Base-by-base conservation (phyloP, 495 filamentous ascomycete species). In the Cercophora samala region DNA sequence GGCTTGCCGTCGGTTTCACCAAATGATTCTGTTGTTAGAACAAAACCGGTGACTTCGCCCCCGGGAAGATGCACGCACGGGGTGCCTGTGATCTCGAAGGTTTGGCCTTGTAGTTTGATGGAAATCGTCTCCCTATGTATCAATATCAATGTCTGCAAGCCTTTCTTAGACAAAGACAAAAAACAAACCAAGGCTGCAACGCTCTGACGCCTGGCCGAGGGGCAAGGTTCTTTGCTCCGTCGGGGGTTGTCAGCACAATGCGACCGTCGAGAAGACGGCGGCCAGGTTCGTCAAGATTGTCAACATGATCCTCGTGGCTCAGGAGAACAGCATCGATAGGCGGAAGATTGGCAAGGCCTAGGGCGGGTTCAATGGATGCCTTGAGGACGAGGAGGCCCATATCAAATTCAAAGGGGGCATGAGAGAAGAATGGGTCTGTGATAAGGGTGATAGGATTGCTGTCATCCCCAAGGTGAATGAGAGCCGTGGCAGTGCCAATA, bases 391-490 rank as follows among this genome's bases (percentile, higher is more conserved):
- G 42, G 5, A 69, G 61, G 23, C 75, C 77, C 3, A 73, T 15
- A 26, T 78, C 74, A 73, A 74, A 84, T 25, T 67, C 37, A 2
- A 80, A 80, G 8, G 76, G 79, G 23, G 77, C 76, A 0, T 81
- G 77, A 0, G 79, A 82, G 72, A 87, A 87, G 65, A 85, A 78
- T 3, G 85, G 85, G 66, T 87, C 84, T 0, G 84, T 86, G 1
- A 87, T 72, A 64, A 85, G 71, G 0, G 84, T 86, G 1, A 87
- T 72, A 65, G 85, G 71, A 26, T 78, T 83, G 67, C 83, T 68
- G 29, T 74, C 76, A 63, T 82, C 69, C 64, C 53, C 53, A 23
- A 87, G 75, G 18, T 81, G 71, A 19, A 86, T 55, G 53, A 86
- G 78, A 52, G 83, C 83, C 4, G 83, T 84, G 17, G 83, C 83